Percentiles rank a stretch among this genome's conserved stretches.
These are phyloP conservation scores for Trichophyton mentagrophytes DNA, from an alignment of 2,329 filamentous ascomycete genomes.

Conservation along the genomic window DNA sequence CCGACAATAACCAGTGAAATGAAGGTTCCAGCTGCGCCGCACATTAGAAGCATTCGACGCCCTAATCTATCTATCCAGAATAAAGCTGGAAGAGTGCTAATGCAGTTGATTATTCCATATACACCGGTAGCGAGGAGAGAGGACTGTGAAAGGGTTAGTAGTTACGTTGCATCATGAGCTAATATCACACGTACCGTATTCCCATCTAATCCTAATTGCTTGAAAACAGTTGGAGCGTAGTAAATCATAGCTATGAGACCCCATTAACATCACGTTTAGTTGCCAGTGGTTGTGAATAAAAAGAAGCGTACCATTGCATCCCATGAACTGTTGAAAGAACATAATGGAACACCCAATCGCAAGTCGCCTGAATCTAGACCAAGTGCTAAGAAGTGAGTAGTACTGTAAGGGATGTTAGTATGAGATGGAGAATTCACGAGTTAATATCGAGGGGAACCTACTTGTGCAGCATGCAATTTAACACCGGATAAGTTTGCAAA, in stretches of 20 bases:
- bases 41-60: constrained; percentile 24
- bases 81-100: constrained; percentile 24
- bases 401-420: constrained; percentile 16
- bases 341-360: constrained; percentile 29
- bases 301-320: constrained; percentile 28
- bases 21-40: constrained; percentile 24
- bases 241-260: constrained; percentile 31
- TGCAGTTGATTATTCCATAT: constrained; percentile 29
- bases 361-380: constrained; percentile 26
- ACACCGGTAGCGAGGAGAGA: constrained; percentile 27
- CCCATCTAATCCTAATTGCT: constrained; percentile 30
- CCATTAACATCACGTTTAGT: no score
- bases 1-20: constrained; percentile 27
- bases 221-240: constrained; percentile 38
- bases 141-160: constrained; percentile 10
- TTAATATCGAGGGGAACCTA: constrained; percentile 8
- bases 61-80: constrained; percentile 27
- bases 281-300: no score
- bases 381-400: constrained; percentile 23
- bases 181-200: constrained; percentile 17
- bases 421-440: neutral
- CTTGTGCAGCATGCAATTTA: constrained; percentile 23
- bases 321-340: constrained; percentile 38
- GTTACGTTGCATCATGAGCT: neutral
- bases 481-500: constrained; percentile 21